Conservation (phyloP, 345 rosid genomes). For the Sonneratia caseolaris region DNA sequence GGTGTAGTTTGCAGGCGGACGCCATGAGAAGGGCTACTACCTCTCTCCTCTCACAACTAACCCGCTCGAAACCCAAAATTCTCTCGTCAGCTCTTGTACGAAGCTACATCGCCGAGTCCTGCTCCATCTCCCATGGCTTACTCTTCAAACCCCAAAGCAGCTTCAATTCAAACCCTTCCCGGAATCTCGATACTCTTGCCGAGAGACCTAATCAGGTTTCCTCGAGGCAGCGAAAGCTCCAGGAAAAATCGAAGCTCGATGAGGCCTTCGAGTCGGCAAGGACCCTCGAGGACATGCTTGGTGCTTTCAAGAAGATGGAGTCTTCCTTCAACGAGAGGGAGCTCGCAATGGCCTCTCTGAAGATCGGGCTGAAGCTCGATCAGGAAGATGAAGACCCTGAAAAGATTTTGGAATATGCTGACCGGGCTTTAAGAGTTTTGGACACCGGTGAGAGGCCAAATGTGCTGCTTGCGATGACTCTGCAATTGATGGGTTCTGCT, state of each 20-base stretch:
- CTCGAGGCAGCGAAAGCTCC: slow-evolving; percentile 43
- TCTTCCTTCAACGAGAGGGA: slow-evolving; percentile 52
- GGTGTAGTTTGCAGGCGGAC: background rate
- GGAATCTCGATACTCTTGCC: slow-evolving; percentile 41
- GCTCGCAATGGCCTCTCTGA: slow-evolving; percentile 66
- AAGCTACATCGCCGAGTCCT: slow-evolving; percentile 12
- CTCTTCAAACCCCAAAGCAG: slow-evolving; percentile 22
- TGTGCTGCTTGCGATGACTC: slow-evolving; percentile 58
- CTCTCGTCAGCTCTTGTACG: background rate
- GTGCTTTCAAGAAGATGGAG: slow-evolving; percentile 68
- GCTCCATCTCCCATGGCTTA: slow-evolving; percentile 26
- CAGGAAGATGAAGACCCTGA: slow-evolving; percentile 77
- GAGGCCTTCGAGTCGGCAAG: slow-evolving; percentile 78
- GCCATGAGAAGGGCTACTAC: slow-evolving; percentile 15
- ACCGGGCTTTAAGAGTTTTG: slow-evolving; percentile 55
- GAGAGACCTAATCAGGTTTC: slow-evolving; percentile 37
- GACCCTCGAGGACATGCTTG: slow-evolving; percentile 66
- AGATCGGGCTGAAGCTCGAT: slow-evolving; percentile 79
- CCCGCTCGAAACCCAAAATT: background rate
- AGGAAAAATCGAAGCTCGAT: slow-evolving; percentile 59
- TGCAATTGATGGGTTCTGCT: slow-evolving; percentile 74
- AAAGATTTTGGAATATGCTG: slow-evolving; percentile 50
- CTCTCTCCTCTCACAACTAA: slow-evolving; percentile 2
- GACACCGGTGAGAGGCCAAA: slow-evolving; percentile 41
- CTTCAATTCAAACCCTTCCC: slow-evolving; percentile 32